Evolutionary conservation across 306 rosid species (phyloP).

Genomic region (Prosopis cineraria): DNA sequence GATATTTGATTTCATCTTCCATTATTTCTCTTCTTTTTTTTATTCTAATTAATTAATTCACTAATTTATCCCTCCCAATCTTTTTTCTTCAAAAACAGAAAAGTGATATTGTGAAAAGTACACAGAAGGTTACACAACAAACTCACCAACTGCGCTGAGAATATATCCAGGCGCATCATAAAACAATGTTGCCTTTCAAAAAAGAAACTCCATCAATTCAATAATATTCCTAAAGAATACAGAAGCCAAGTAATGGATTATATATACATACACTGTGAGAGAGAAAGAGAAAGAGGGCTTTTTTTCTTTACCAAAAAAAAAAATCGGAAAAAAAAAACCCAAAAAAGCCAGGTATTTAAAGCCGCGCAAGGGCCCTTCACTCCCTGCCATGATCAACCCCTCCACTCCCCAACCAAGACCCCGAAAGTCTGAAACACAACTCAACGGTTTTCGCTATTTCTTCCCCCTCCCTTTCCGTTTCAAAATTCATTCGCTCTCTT

Average conservation of each 20-base stretch:
- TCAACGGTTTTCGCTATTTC: not conserved
- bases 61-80: not conserved
- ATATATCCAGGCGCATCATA: constrained; percentile 27
- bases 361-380: constrained; percentile 16
- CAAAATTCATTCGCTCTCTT: not conserved
- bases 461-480: not conserved
- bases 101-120: not conserved
- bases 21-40: not conserved
- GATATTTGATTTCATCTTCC: not conserved
- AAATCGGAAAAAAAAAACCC: not conserved
- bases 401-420: constrained; percentile 27
- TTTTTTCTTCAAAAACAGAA: not conserved
- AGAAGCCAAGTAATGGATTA: constrained; percentile 33
- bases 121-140: not conserved
- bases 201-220: not conserved
- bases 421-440: too few relatives aligned
- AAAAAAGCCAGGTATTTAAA: constrained; percentile 45
- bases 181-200: not conserved
- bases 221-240: not conserved
- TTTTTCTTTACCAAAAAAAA: not conserved
- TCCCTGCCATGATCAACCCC: constrained; percentile 36
- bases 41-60: not conserved
- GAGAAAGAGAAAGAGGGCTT: constrained; percentile 24
- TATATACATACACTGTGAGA: not conserved
- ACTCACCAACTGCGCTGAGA: constrained; percentile 16